These are phyloP conservation scores for Gardenia jasminoides DNA, from an alignment of 257 asterid species.

Conservation along the genomic window DNA sequence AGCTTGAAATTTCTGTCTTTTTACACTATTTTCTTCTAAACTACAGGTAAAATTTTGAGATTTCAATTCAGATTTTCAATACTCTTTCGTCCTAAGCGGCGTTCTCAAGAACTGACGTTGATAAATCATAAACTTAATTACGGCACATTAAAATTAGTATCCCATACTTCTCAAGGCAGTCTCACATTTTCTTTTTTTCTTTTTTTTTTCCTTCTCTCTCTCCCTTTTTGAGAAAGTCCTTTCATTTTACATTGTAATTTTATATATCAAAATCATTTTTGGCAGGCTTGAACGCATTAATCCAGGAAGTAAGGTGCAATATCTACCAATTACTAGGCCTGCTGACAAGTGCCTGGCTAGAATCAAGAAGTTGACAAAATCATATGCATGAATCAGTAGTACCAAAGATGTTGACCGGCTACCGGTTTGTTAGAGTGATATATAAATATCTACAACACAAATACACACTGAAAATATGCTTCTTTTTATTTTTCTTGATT, in stretches of 20 bases:
- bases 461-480: too few relatives aligned
- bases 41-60: constrained; percentile 8
- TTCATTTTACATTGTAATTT: not conserved
- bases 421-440: too few relatives aligned
- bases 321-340: constrained; percentile 15
- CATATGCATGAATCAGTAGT: too few relatives aligned
- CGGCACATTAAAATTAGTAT: not conserved
- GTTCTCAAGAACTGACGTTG: too few relatives aligned
- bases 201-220: too few relatives aligned
- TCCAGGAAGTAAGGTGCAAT: not conserved
- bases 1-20: constrained; percentile 23
- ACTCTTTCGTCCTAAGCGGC: too few relatives aligned
- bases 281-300: constrained; percentile 10
- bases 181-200: not conserved
- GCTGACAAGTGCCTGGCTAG: constrained; percentile 22
- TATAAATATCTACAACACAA: too few relatives aligned
- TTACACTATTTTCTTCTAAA: constrained; percentile 22
- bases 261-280: not conserved
- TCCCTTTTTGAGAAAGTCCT: not conserved
- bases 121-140: too few relatives aligned
- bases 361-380: not conserved
- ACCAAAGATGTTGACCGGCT: too few relatives aligned
- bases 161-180: not conserved
- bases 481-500: too few relatives aligned
- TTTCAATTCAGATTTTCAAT: not conserved